Percentiles rank a stretch among this genome's conserved stretches.
These are phyloP conservation scores for Aspergillus sp. DNA, from an alignment of 2,329 filamentous ascomycete genomes.

Conservation along the genomic window DNA sequence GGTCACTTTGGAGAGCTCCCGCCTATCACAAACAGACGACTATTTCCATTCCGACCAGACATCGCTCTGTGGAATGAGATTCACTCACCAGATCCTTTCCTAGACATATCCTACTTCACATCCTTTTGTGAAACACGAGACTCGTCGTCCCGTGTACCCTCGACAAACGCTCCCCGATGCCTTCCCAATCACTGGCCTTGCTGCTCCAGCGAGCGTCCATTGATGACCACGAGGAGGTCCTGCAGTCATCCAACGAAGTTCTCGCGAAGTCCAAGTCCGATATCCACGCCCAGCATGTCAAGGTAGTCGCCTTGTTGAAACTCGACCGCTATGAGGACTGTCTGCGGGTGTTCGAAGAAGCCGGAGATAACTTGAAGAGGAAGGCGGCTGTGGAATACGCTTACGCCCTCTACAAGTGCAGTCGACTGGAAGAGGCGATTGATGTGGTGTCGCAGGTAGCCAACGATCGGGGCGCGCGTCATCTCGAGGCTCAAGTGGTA, in stretches of 20 bases:
- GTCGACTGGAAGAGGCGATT: constrained; percentile 54
- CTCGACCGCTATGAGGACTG: constrained; percentile 63
- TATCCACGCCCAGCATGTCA: constrained; percentile 56
- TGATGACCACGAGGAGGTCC: constrained; percentile 61
- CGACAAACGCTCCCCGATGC: constrained; percentile 29
- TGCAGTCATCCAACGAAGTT: constrained; percentile 56
- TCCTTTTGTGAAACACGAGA: constrained; percentile 4
- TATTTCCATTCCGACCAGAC: not conserved
- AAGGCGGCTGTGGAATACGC: constrained; percentile 58
- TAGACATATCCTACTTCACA: not conserved
- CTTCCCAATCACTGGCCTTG: constrained; percentile 49
- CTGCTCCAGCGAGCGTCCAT: constrained; percentile 58
- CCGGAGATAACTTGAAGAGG: constrained; percentile 53
- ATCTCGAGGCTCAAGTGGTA: constrained; percentile 63
- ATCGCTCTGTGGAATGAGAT: not conserved
- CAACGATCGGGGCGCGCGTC: constrained; percentile 51
- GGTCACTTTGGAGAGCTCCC: constrained; percentile 3
- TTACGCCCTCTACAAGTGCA: constrained; percentile 62
- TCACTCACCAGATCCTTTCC: not conserved
- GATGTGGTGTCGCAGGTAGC: constrained; percentile 45
- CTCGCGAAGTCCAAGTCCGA: constrained; percentile 59
- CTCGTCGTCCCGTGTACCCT: not conserved
- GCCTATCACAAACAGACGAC: not conserved
- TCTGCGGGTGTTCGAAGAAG: constrained; percentile 54
- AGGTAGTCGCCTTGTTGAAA: constrained; percentile 59